Evolutionary conservation across 2,329 filamentous ascomycete genomes (phyloP).

Genomic region (Aspergillus brunneoviolaceus): DNA sequence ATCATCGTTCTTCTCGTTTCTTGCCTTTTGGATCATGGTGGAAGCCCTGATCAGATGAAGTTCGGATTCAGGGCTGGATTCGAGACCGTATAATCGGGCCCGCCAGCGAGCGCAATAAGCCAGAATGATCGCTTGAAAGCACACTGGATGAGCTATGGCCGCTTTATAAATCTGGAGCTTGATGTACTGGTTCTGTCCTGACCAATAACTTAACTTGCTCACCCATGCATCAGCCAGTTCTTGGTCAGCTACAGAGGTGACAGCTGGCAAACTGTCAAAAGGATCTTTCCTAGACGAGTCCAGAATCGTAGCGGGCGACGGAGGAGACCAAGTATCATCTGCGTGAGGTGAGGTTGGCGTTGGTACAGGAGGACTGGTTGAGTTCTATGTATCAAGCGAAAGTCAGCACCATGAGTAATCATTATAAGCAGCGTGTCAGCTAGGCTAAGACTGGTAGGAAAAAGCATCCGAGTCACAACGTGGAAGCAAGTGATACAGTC

Average conservation of each 20-base stretch:
- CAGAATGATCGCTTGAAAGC: conserved; percentile 40
- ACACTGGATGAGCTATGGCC: conserved; percentile 34
- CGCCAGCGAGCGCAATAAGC: conserved; percentile 41
- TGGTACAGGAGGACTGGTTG: background rate
- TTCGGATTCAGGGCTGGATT: conserved; percentile 26
- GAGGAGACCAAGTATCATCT: background rate
- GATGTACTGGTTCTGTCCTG: conserved; percentile 39
- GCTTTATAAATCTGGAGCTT: conserved; percentile 38
- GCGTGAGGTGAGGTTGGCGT: background rate
- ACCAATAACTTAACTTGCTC: conserved; percentile 42
- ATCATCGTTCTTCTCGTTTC: conserved; percentile 24
- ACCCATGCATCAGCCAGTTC: conserved; percentile 39
- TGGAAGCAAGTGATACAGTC: background rate
- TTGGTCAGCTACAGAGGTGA: conserved; percentile 27
- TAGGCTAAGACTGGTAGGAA: too few relatives aligned
- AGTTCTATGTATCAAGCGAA: background rate
- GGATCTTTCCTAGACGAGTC: conserved; percentile 34
- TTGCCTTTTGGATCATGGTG: conserved; percentile 30
- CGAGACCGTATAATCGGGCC: conserved; percentile 26
- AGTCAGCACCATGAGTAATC: background rate
- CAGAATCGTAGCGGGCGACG: conserved; percentile 27
- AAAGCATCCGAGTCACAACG: background rate
- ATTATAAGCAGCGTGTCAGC: background rate
- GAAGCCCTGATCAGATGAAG: conserved; percentile 29
- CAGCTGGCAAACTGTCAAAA: conserved; percentile 31